These are phyloP conservation scores for Nyctanthes arbortristis DNA, from an alignment of 257 asterid genomes.

Conservation along the genomic window DNA sequence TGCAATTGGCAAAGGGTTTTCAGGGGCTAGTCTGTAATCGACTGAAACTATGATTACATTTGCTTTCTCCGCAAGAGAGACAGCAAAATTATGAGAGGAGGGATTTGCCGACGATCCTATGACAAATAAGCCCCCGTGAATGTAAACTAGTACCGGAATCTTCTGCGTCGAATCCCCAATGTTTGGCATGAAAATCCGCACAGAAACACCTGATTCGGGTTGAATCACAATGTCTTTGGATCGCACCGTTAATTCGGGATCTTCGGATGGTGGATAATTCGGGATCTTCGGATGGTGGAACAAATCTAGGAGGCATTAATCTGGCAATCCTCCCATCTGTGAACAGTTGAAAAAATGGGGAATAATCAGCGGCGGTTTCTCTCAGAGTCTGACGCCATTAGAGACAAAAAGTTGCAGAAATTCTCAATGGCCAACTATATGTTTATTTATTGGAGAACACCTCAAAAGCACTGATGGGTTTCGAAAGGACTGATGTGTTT, in stretches of 20 bases:
- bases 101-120: conserved; percentile 37
- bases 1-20: too few relatives aligned
- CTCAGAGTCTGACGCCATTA: conserved; percentile 37
- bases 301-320: neutral
- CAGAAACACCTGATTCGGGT: too few relatives aligned
- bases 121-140: conserved; percentile 72
- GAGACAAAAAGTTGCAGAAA: neutral
- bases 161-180: conserved; percentile 25
- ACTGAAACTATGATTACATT: conserved; percentile 51
- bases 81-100: conserved; percentile 35
- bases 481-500: too few relatives aligned
- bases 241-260: conserved; percentile 38
- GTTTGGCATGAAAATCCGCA: conserved; percentile 53
- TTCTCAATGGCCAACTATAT: too few relatives aligned
- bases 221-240: conserved; percentile 49
- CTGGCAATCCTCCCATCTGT: conserved; percentile 43
- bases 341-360: conserved; percentile 42
- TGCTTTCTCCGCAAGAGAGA: conserved; percentile 34
- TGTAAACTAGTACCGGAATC: conserved; percentile 50
- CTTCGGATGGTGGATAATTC: too few relatives aligned
- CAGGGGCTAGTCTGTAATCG: conserved; percentile 62
- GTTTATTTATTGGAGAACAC: too few relatives aligned
- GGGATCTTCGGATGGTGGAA: conserved; percentile 43
- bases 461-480: too few relatives aligned
- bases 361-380: conserved; percentile 34